These are phyloP conservation scores for Ascochyta clinopodiicola DNA, from an alignment of 2,329 filamentous ascomycete genomes.

Conservation along the genomic window DNA sequence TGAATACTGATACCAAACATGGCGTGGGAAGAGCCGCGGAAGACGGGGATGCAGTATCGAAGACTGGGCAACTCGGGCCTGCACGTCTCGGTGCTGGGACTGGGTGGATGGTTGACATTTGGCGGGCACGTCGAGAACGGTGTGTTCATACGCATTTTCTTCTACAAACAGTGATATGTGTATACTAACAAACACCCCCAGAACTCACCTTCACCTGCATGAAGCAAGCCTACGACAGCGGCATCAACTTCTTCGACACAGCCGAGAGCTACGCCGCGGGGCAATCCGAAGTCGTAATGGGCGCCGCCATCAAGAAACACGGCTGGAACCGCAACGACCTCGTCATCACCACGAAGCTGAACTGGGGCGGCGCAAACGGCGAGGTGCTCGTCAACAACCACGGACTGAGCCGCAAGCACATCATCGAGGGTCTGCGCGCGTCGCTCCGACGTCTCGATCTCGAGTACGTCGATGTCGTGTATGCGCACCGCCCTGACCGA, in stretches of 20 bases:
- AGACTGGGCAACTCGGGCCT: slow-evolving; percentile 75
- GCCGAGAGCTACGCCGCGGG: slow-evolving; percentile 56
- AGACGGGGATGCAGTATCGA: slow-evolving; percentile 64
- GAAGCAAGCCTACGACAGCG: slow-evolving; percentile 62
- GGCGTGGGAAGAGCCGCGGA: slow-evolving; percentile 42
- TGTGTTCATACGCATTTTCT: no score
- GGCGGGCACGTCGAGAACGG: slow-evolving; percentile 74
- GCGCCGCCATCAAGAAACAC: slow-evolving; percentile 62
- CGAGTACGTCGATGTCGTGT: slow-evolving; percentile 72
- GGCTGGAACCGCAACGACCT: slow-evolving; percentile 55
- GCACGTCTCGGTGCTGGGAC: slow-evolving; percentile 74
- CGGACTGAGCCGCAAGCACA: slow-evolving; percentile 73
- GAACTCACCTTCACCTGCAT: slow-evolving; percentile 64
- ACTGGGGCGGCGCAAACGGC: slow-evolving; percentile 66
- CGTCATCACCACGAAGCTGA: slow-evolving; percentile 59
- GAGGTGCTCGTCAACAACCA: slow-evolving; percentile 65
- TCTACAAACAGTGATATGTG: no score
- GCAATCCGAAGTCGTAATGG: slow-evolving; percentile 62
- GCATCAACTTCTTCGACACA: slow-evolving; percentile 51
- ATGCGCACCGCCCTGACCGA: slow-evolving; percentile 72
- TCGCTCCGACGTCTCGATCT: slow-evolving; percentile 65
- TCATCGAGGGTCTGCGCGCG: slow-evolving; percentile 69
- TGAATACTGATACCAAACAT: slow-evolving; percentile 15
- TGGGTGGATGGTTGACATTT: slow-evolving; percentile 67
- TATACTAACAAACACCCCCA: slow-evolving; percentile 4